A percentile compares a stretch with the other conserved stretches of the same genome.
These are phyloP conservation scores for Talaromyces amestolkiae DNA, from an alignment of 2,329 filamentous ascomycete species.

Conservation along the genomic window DNA sequence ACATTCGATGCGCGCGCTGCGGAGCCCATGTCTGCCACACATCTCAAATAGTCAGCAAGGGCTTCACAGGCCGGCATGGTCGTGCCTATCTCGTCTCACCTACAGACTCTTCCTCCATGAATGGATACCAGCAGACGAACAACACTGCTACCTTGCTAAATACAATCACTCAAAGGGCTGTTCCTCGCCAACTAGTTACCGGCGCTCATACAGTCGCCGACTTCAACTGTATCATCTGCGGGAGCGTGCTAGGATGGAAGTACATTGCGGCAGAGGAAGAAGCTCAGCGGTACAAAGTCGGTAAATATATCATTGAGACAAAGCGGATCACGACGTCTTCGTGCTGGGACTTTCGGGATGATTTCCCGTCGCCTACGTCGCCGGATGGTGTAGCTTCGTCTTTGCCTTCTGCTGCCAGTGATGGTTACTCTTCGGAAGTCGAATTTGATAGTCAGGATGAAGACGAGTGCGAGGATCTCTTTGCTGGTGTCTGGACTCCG, in stretches of 20 bases:
- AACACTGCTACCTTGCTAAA: slow-evolving; percentile 52
- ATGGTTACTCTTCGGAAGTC: slow-evolving; percentile 24
- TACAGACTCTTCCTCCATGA: not conserved
- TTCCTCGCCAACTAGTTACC: slow-evolving; percentile 60
- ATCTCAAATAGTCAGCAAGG: slow-evolving; percentile 62
- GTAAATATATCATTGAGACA: slow-evolving; percentile 66
- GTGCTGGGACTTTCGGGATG: slow-evolving; percentile 50
- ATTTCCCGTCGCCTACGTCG: slow-evolving; percentile 17
- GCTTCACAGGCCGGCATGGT: slow-evolving; percentile 64
- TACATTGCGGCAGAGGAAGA: slow-evolving; percentile 63
- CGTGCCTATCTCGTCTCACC: slow-evolving; percentile 60
- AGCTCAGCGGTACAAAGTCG: slow-evolving; percentile 61
- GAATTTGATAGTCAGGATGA: slow-evolving; percentile 66
- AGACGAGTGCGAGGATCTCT: slow-evolving; percentile 65
- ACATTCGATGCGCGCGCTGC: slow-evolving; percentile 59
- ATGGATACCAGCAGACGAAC: slow-evolving; percentile 19
- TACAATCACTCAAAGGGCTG: slow-evolving; percentile 55
- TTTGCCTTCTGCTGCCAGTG: not conserved
- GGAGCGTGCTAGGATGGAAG: slow-evolving; percentile 61
- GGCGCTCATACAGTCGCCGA: slow-evolving; percentile 63
- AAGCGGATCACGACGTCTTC: slow-evolving; percentile 51
- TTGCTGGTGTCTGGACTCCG: slow-evolving; percentile 61
- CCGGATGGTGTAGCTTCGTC: not conserved
- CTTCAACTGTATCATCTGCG: slow-evolving; percentile 57
- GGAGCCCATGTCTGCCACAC: slow-evolving; percentile 58